Evolutionary conservation across 202 grass and related monocot species (phyloP).

Genomic region (Panicum hallii): DNA sequence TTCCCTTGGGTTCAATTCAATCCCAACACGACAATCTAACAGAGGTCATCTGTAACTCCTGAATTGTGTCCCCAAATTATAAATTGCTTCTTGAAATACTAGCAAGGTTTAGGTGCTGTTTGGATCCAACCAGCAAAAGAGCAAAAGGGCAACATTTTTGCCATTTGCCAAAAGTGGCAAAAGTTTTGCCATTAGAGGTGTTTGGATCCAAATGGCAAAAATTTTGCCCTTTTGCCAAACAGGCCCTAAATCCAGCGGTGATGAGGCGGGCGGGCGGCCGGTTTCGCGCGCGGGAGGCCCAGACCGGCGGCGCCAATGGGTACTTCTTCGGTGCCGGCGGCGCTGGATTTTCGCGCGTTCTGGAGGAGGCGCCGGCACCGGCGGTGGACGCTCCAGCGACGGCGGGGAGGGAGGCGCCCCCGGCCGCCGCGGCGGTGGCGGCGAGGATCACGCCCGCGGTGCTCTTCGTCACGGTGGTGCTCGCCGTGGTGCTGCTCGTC

Average conservation of each 20-base stretch:
- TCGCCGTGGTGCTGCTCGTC: conserved; percentile 67
- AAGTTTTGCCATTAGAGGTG: no score
- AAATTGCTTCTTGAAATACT: background rate
- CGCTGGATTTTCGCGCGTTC: background rate
- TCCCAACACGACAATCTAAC: background rate
- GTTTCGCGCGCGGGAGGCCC: conserved; percentile 7
- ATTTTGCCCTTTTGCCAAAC: no score
- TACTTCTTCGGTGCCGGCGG: background rate
- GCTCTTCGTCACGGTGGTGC: conserved; percentile 72
- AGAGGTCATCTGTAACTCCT: background rate
- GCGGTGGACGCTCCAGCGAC: background rate
- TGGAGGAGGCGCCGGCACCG: background rate
- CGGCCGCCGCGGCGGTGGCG: background rate
- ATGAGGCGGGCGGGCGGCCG: conserved; percentile 24
- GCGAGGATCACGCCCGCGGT: conserved; percentile 60
- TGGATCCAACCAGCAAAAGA: no score
- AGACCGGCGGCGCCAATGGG: background rate
- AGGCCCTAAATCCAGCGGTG: no score
- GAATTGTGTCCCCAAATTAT: background rate
- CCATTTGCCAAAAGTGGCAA: no score
- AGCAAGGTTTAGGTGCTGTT: no score
- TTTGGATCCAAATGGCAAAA: no score
- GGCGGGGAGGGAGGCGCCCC: background rate
- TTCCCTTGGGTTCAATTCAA: background rate
- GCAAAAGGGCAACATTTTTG: no score